Evolutionary conservation across 192 early-diverging fungal species (phyloP), one percentile per base, ranked within the genome.

Genomic region (Gamsiella multidivaricata): DNA sequence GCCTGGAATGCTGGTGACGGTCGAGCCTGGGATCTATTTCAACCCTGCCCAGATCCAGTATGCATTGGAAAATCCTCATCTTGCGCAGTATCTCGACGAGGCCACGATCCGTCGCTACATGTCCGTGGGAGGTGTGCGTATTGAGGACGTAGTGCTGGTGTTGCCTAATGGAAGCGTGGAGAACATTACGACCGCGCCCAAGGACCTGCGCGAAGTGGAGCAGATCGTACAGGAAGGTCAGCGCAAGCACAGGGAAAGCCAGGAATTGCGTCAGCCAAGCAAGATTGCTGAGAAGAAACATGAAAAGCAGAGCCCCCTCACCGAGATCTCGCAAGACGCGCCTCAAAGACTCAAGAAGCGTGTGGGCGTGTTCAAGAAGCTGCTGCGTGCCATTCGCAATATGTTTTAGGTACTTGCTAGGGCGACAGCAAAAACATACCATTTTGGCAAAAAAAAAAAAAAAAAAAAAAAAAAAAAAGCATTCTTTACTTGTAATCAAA

Each of bases 1-100:
- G 37, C 82, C 88, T 17, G 92, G 92, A 23, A 95, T 95, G 94
- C 91, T 90, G 33, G 87, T 97, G 39, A 98, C 96, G 2, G 93
- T 96, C 25, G 96, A 98, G 80, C 96, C 96, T 20, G 96, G 96
- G 4, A 83, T 93, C 70, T 98, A 98, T 78, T 98, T 98, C 84
- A 92, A 94, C 47, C 91, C 94, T 61, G 88, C 86, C 4, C 85
- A 95, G 55, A 84, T 98, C 26, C 84, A 88, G 32, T 76, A 80
- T 14, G 91, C 91, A 4, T 74, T 90, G 31, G 70, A 83, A 1
- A 79, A 88, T 53, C 86, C 91, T 1, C 67, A 79, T 7, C 61
- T 88, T 14, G 84, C 84, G 32, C 54, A 87, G 67, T 91, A 83
- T 59, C 79, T 97, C 47, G 85, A 95, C 75, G 80, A 87, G 65